Base-by-base conservation (phyloP, 2,329 filamentous ascomycete genomes). In the Pseudogymnoascus sp. region DNA sequence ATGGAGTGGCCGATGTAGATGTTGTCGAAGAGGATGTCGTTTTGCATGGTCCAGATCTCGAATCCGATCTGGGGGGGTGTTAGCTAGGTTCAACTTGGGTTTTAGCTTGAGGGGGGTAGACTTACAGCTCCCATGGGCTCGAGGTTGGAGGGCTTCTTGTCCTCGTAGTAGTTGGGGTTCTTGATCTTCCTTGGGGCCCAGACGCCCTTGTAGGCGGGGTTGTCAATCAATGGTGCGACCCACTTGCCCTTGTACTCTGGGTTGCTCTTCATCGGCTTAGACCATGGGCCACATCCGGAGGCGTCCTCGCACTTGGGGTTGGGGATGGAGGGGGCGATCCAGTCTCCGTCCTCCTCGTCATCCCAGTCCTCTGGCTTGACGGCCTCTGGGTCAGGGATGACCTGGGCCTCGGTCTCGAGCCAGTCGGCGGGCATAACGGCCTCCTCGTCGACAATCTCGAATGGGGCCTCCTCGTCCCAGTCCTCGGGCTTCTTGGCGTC, bases 21-120 rank as follows among this genome's bases (percentile, higher is more conserved):
- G 87, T 99, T 99, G 86, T 97, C 91, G 72, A 99, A 97, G 72
- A 97, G 88, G 71, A 99, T 97, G 74, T 97, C 89, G 76, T 87
- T 96, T 80, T 97, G 93, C 94, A 99, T 99, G 72, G 94, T 97
- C 94, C 94, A 99, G 80, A 99, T 93, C 79, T 99, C 94, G 73
- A 97, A 97, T 71, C 94, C 94, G 79, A 97, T 92, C 21, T 21
- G 21, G 21, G 21, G 2, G 88, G 89, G 92, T 72, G 18, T 55
- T 62, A 33, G 7, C 29, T 37, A 58, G 64, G 70, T 63, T 65
- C 36, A 27, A 60, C 67, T 64, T 72, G 69, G 66, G 48, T 33
- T 21, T 45, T 4, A 67, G n/a, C 60, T 58, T 63, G 65, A 62
- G 9, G 33, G 21, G 52, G 18, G 13, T 25, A 33, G 13, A 92